Base-by-base conservation (phyloP, 306 rosid genomes). In the Begonia masoniana region DNA sequence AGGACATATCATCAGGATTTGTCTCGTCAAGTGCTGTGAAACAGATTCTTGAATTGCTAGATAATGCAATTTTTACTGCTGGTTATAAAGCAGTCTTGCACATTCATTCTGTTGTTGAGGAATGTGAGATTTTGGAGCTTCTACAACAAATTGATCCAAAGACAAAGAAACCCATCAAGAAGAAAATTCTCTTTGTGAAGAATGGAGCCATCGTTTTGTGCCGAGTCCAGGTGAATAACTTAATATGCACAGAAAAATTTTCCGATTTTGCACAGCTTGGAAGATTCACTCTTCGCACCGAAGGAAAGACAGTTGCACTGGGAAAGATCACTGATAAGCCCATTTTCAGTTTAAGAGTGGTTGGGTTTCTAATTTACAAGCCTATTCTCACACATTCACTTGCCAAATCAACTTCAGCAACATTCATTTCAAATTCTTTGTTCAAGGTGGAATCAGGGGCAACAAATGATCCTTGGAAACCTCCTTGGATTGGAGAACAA, bases 61-160 rank as follows among this genome's bases (percentile, higher is more conserved):
- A 92, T 23, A 92, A 92, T 68, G 99, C 99, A 56, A 92, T 92
- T 65, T 92, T 92, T 71, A 92, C 99, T n/a, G 96, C 96, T 72
- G 99, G 99, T 23, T 92, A 92, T 71, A 87, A 87, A 68, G 99
- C 99, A 63, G 80, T 92, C 60, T 66, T 92, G 78, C 99, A 92
- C 66, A 71, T 92, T 61, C 99, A 92, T 66, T 62, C 95, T 26
- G 71, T 92, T 62, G 99, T 92, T 43, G 99, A 92, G 72, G 99
- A 92, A 70, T 92, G 99, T 71, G 99, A 92, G 76, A 87, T 92
- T 63, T 86, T 92, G 42, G 95, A 92, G 65, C 78, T 92, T 61
- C 50, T 87, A 11, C 84, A 87, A 43, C 93, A 92, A 79, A 81
- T 92, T 57, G 99, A 92, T 76, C 79, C 86, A 13, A 92, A 74